A percentile compares a stretch with the other conserved stretches of the same genome.
Evolutionary conservation across 306 rosid genomes (phyloP).

Genomic region (Hippophae tibetana): DNA sequence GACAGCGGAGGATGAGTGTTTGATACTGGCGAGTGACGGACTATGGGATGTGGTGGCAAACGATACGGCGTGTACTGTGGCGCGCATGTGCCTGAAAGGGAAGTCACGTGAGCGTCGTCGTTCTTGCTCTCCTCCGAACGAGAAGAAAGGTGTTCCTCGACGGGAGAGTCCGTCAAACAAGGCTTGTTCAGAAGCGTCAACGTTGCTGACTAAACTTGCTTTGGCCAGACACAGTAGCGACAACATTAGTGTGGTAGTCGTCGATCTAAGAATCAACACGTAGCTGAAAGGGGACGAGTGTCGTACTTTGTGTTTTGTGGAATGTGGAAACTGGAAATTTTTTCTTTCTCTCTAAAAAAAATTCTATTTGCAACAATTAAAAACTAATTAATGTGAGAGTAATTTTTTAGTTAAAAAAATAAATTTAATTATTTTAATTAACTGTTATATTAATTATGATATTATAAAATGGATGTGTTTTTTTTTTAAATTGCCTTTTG

Average conservation of each 20-base stretch:
- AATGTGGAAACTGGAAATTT: no score
- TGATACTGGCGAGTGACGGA: constrained; percentile 53
- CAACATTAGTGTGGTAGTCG: constrained; percentile 56
- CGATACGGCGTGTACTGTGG: constrained; percentile 57
- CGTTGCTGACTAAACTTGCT: constrained; percentile 56
- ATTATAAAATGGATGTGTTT: no score
- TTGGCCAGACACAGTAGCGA: constrained; percentile 49
- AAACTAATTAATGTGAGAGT: no score
- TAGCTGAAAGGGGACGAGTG: constrained; percentile 13
- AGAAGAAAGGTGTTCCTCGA: no score
- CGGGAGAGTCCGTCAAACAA: constrained; percentile 13
- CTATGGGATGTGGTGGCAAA: constrained; percentile 62
- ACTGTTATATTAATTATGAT: no score
- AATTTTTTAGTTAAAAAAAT: no score
- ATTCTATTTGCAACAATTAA: no score
- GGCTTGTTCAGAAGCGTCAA: constrained; percentile 44
- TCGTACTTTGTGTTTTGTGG: no score
- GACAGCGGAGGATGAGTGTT: constrained; percentile 47
- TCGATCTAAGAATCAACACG: constrained; percentile 38
- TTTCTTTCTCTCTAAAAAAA: no score
- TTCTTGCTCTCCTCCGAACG: constrained; percentile 20
- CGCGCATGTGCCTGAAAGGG: constrained; percentile 35
- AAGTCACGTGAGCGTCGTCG: constrained; percentile 6
- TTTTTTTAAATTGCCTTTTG: no score
- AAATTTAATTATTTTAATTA: no score